Evolutionary conservation across 805 yeast species (phyloP), one percentile per base, ranked within the genome.

Genomic region (Wickerhamiella shivajii): DNA sequence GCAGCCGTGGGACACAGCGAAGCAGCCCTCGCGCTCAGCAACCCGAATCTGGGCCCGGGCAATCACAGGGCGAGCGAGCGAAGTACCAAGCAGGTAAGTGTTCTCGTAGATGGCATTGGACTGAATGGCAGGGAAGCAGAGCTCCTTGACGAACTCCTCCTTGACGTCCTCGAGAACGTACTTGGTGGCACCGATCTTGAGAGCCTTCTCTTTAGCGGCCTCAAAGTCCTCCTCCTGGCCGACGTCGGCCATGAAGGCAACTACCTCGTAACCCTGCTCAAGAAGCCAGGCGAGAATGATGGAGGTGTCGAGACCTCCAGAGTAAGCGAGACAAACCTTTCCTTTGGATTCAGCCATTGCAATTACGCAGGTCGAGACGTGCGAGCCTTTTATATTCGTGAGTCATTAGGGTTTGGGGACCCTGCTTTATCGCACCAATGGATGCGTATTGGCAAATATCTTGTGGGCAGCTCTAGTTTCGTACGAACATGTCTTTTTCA

Each of bases 141-240:
- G 87, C 43, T 80, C 77, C 61, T 81, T 83, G 41, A 90, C 94
- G 50, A 87, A 90, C 59, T 90, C 87, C 58, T 80, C 73, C 66
- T 95, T 80, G 52, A 90, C 93, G 53, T 90, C 98, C 50, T 74
- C 95, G 31, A 78, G 72, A 31, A 90, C 90, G 59, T 77, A 90
- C 62, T 90, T 90, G 52, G 93, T 71, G 39, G 98, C 98, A 63
- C 98, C 98, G 51, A 90, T 83, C 51, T 85, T 81, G 50, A 87
- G 66, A 14, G 98, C 98, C 66, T 90, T 90, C 58, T 72, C 84
- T 58, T 83, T 80, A 42, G 98, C 98, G 40, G 87, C 97, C 40
- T 74, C 95, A 51, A 90, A 90, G 62, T 90, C 98, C 68, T 90
- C 98, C 67, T 90, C 98, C 68, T 90, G 98, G 50, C 98, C 98